These are phyloP conservation scores for Fusarium udum DNA, from an alignment of 2,329 filamentous ascomycete species.

Conservation along the genomic window DNA sequence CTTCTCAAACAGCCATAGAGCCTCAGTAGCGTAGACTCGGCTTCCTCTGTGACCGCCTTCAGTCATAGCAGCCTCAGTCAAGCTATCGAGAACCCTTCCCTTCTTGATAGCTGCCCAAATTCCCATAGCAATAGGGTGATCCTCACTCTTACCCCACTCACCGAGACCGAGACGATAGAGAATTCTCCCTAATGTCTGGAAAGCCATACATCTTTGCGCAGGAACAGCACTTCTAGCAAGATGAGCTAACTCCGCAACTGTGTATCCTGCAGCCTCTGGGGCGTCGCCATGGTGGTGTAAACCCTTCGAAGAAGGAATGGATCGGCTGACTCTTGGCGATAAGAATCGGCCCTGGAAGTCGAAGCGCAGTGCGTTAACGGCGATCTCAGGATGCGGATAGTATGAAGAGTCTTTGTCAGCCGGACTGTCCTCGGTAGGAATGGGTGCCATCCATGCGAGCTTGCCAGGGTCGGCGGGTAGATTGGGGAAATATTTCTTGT, in stretches of 20 bases:
- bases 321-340: constrained; percentile 76
- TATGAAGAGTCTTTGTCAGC: constrained; percentile 80
- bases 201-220: constrained; percentile 89
- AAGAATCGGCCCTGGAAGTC: constrained; percentile 85
- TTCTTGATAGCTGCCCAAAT: constrained; percentile 85
- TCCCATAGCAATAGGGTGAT: constrained; percentile 74
- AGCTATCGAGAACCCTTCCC: constrained; percentile 77
- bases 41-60: constrained; percentile 80
- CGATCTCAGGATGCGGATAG: constrained; percentile 79
- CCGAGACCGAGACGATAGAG: constrained; percentile 83
- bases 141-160: constrained; percentile 68
- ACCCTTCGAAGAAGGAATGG: constrained; percentile 79
- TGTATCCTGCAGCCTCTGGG: constrained; percentile 94
- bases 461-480: constrained; percentile 85
- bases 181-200: constrained; percentile 87
- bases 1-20: constrained; percentile 82
- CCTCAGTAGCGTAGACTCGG: constrained; percentile 85
- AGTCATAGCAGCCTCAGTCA: constrained; percentile 78
- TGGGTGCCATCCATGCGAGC: constrained; percentile 87
- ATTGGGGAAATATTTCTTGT: constrained; percentile 92
- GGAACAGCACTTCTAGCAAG: constrained; percentile 84
- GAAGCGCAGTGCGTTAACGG: constrained; percentile 83
- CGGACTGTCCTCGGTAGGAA: constrained; percentile 70
- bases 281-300: constrained; percentile 94
- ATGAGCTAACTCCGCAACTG: constrained; percentile 83